A percentile compares a stretch with the other conserved stretches of the same genome.
These are phyloP conservation scores for Populus deltoides DNA, from an alignment of 345 rosid species.

Conservation along the genomic window DNA sequence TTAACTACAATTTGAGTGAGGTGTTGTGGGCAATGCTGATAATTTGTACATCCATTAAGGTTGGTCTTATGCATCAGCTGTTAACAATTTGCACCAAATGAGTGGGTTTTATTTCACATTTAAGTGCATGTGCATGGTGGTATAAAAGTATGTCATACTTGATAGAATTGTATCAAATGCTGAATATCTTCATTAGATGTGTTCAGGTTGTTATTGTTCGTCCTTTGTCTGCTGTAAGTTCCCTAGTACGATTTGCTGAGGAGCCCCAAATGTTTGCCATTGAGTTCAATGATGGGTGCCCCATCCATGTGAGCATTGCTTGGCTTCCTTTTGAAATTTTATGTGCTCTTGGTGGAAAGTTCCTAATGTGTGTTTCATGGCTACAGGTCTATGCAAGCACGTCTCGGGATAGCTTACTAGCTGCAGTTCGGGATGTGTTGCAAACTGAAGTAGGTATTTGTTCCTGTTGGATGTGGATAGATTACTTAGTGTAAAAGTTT, in stretches of 20 bases:
- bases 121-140: background rate
- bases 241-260: slow-evolving; percentile 95
- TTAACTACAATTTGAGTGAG: background rate
- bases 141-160: background rate
- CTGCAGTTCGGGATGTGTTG: slow-evolving; percentile 92
- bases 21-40: background rate
- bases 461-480: slow-evolving; percentile 24
- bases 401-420: slow-evolving; percentile 90
- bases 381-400: slow-evolving; percentile 88
- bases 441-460: slow-evolving; percentile 88
- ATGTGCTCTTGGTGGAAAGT: slow-evolving; percentile 11
- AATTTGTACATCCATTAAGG: background rate
- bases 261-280: slow-evolving; percentile 99
- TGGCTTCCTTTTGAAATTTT: slow-evolving; percentile 11
- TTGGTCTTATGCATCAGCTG: background rate
- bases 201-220: slow-evolving; percentile 98
- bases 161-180: slow-evolving; percentile 39
- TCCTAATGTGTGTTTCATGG: slow-evolving; percentile 31
- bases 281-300: slow-evolving; percentile 93
- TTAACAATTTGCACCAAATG: background rate
- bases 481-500: background rate
- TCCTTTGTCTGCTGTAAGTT: slow-evolving; percentile 79
- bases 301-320: slow-evolving; percentile 71
- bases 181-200: slow-evolving; percentile 82
- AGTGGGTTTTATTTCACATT: background rate